phyloP scores from a whole-genome alignment of 306 rosid species.

The Bauhinia variegata region DNA sequence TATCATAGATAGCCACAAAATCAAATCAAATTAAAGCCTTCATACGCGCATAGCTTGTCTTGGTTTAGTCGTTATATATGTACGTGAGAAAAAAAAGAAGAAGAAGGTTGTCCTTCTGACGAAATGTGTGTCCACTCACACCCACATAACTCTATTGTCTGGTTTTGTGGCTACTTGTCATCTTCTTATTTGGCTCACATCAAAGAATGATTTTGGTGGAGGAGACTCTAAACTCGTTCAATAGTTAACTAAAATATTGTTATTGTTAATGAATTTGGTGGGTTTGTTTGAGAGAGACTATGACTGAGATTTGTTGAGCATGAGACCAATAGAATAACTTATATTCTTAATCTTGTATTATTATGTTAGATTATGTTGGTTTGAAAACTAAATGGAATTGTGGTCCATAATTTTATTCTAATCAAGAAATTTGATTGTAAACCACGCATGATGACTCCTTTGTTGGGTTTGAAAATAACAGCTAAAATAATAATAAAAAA shows the following conservation, averaged over 20 bases:
- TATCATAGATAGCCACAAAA: constrained; percentile 10
- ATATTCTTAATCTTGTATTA: constrained; percentile 15
- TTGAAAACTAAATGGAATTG: constrained; percentile 7
- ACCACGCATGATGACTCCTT: not conserved
- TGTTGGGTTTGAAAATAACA: no score
- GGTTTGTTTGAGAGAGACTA: not conserved
- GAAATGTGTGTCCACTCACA: constrained; percentile 31
- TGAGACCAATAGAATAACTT: constrained; percentile 7
- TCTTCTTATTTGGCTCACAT: constrained; percentile 47
- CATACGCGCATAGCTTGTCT: constrained; percentile 18
- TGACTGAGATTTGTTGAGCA: constrained; percentile 30
- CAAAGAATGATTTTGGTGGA: constrained; percentile 39
- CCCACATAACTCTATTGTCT: constrained; percentile 34
- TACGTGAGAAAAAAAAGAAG: constrained; percentile 32
- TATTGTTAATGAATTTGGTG: constrained; percentile 34
- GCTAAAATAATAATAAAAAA: no score
- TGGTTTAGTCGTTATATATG: not conserved
- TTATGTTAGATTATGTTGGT: constrained; percentile 30
- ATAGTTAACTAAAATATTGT: not conserved
- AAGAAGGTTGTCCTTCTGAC: constrained; percentile 37
- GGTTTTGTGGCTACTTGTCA: constrained; percentile 35
- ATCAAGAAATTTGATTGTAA: not conserved
- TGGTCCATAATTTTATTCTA: not conserved
- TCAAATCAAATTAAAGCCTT: constrained; percentile 20
- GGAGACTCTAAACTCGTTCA: constrained; percentile 5